Percentiles rank a stretch among this genome's conserved stretches.
Evolutionary conservation across 108 stramenopile genomes (phyloP).

Genomic region (Conticribra guillardii): DNA sequence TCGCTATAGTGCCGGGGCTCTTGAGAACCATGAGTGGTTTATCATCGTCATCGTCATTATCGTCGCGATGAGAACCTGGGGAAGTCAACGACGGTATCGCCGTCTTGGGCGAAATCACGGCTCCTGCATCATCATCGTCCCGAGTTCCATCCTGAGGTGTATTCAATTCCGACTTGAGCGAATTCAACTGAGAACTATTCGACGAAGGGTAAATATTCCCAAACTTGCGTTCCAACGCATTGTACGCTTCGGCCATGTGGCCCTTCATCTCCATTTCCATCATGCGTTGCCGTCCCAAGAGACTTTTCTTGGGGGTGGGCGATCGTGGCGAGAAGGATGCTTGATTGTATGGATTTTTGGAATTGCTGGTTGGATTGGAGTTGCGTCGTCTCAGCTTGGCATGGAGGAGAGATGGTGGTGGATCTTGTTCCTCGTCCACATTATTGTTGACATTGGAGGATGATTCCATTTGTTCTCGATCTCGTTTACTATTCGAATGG

Average conservation of each 20-base stretch:
- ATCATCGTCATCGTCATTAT: no score
- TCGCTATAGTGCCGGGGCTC: no score
- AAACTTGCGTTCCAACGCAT: neutral
- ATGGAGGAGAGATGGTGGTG: neutral
- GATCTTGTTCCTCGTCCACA: no score
- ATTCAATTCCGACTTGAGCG: no score
- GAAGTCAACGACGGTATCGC: no score
- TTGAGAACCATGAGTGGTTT: no score
- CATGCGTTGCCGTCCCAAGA: conserved; percentile 24
- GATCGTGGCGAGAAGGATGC: conserved; percentile 5
- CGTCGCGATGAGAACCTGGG: no score
- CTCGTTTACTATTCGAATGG: no score
- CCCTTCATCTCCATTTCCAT: conserved; percentile 28
- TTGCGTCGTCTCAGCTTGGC: neutral
- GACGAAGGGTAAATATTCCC: neutral
- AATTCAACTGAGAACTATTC: no score
- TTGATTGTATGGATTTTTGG: neutral
- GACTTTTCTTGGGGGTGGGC: conserved; percentile 34
- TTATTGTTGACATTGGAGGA: no score
- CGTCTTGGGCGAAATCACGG: no score
- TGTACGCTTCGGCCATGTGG: conserved; percentile 17
- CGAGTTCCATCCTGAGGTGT: neutral
- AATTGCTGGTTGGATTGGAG: neutral
- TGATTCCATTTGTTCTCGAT: no score
- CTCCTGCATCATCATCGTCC: neutral